Base-by-base conservation (phyloP, 163 green algal genomes). In the Trebouxia gelatinosa region DNA sequence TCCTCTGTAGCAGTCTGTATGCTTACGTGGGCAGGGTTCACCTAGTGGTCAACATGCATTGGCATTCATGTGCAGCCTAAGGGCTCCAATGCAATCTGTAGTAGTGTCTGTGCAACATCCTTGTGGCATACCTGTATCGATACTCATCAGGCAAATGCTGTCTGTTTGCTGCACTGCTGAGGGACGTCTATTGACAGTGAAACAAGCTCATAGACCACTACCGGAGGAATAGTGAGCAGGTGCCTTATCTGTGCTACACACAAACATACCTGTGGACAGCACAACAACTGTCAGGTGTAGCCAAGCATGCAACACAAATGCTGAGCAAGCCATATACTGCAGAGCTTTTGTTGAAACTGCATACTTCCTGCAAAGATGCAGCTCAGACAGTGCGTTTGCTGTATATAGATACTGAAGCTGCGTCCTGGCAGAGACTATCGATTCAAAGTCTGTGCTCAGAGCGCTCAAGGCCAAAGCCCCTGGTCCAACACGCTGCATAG, bases 361-460 rank as follows among this genome's bases (percentile, higher is more conserved):
- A 13, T 13, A 54, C 13, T 9, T 54, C 43, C 43, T 54, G 43
- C 43, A 9, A 23, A 54, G 9, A 23, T 54, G 43, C 43, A 54
- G 9, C 11, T 54, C 43, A 54, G 9, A 23, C 43, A 54, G 43
- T 13, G 13, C 43, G 13, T 54, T 13, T 54, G 43, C 43, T 23
- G 13, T 70, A 37, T 26, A 4, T n/a, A 72, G 64, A 43, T 72
- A 6, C 11, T 37, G 5, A n/a, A 19, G 35, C 35, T 72, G 6
- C 64, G 35, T 51, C 64, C 64, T 17, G 64, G 64, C 37, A 50
- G 64, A 51, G 64, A 23, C 35, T 72, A 72, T 26, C 5, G 26
- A 13, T 72, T 72, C 64, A 72, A 37, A 72, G 64, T 51, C 6
- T 26, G 35, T 26, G 64, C 64, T 17, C 64, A 72, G 64, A 72